These are phyloP conservation scores for Moniliella sp. DNA, from an alignment of 1,284 basidiomycete species.

Conservation along the genomic window DNA sequence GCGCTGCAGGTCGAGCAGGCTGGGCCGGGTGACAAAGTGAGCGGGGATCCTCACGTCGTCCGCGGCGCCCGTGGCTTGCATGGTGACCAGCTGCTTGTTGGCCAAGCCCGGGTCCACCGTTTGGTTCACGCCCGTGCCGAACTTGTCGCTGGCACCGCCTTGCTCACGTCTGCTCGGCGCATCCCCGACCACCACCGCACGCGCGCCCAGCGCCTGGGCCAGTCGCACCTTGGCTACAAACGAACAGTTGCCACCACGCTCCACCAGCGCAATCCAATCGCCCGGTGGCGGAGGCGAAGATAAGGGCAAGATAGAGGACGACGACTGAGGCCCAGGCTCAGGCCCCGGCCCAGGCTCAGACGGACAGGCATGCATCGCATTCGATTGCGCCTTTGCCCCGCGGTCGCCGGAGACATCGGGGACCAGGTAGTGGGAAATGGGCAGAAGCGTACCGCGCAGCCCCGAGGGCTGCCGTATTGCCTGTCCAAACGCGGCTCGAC, in stretches of 20 bases:
- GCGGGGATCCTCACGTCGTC: constrained; percentile 24
- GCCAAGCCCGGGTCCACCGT: neutral
- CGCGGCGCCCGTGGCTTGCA: constrained; percentile 25
- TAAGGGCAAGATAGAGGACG: neutral
- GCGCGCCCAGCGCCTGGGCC: constrained; percentile 23
- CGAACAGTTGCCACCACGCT: constrained; percentile 23
- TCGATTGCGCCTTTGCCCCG: neutral
- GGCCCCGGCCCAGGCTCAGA: constrained; percentile 12
- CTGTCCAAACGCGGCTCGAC: constrained; percentile 27
- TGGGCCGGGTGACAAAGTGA: constrained; percentile 26
- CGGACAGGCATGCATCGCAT: constrained; percentile 10
- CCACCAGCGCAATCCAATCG: constrained; percentile 28
- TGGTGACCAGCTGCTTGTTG: constrained; percentile 25
- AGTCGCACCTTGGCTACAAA: constrained; percentile 27
- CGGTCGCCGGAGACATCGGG: neutral
- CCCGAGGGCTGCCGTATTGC: constrained; percentile 12
- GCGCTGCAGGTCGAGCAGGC: constrained; percentile 22
- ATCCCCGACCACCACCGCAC: constrained; percentile 30
- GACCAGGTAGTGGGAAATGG: constrained; percentile 9
- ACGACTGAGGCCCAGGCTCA: neutral
- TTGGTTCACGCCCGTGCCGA: neutral
- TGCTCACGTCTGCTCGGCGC: constrained; percentile 2
- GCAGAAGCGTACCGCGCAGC: constrained; percentile 13
- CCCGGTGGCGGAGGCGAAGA: constrained; percentile 7
- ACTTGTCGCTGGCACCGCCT: neutral